Conservation (phyloP, 2,329 filamentous ascomycete genomes). For the Sarocladium oryzae region DNA sequence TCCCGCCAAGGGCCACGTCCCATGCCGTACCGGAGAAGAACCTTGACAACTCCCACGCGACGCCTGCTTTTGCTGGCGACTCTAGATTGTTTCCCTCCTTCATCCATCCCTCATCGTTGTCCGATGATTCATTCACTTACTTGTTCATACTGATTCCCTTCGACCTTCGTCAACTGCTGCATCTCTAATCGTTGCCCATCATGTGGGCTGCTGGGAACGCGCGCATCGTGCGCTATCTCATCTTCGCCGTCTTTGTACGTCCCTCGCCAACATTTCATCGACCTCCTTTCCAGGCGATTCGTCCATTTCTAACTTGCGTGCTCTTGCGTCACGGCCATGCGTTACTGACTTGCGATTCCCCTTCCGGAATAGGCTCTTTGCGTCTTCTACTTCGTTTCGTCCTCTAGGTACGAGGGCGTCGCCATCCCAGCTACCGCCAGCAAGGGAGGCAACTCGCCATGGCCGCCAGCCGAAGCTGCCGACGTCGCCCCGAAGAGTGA, state of each 20-base stretch:
- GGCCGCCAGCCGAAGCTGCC: conserved; percentile 7
- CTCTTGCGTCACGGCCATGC: no score
- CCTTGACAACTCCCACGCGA: not conserved
- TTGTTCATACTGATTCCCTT: not conserved
- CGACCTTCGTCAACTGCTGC: not conserved
- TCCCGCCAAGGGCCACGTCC: no score
- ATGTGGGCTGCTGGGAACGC: conserved; percentile 61
- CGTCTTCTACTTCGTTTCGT: conserved; percentile 77
- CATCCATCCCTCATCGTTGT: not conserved
- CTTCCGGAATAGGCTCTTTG: conserved; percentile 46
- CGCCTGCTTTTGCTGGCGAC: no score
- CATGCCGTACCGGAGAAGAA: not conserved
- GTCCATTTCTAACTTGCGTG: no score
- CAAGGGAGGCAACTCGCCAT: conserved; percentile 7
- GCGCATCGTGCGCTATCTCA: conserved; percentile 70
- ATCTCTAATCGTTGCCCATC: conserved; percentile 11
- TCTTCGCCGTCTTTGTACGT: conserved; percentile 79
- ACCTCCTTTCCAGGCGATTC: conserved; percentile 12
- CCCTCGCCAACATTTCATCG: not conserved
- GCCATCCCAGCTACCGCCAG: conserved; percentile 13
- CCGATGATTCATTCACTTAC: not conserved
- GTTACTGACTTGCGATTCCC: conserved; percentile 13
- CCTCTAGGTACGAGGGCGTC: conserved; percentile 41
- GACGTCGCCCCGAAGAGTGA: not conserved
- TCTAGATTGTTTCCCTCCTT: not conserved